Evolutionary conservation across 495 filamentous ascomycete species (phyloP).

Genomic region (Beverwykella pulmonaria): DNA sequence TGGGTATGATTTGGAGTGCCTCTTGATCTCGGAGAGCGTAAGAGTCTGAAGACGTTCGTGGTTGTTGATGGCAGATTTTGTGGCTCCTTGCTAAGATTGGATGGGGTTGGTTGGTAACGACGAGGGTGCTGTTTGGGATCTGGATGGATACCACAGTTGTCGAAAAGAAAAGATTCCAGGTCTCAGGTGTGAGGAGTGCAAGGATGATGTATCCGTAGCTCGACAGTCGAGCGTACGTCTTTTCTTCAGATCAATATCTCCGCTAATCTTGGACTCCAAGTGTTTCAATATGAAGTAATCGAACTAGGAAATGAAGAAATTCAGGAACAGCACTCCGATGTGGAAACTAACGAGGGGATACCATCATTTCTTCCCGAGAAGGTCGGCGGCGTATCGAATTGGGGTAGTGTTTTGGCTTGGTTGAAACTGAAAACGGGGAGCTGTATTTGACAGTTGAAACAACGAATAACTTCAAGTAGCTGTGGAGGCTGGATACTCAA

Average conservation of each 20-base stretch:
- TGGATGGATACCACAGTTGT: conserved; percentile 40
- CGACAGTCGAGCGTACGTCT: conserved; percentile 40
- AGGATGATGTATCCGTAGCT: conserved; percentile 43
- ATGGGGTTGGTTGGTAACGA: no score
- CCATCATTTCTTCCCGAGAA: not conserved
- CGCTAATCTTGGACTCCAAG: conserved; percentile 39
- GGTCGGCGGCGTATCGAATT: not conserved
- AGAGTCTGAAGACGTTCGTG: no score
- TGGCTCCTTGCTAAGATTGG: no score
- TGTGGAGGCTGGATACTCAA: no score
- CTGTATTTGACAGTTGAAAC: no score
- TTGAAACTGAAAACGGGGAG: conserved; percentile 1
- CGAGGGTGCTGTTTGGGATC: no score
- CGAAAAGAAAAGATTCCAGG: conserved; percentile 44
- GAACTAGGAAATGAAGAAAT: conserved; percentile 48
- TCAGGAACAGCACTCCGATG: conserved; percentile 43
- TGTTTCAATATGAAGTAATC: conserved; percentile 49
- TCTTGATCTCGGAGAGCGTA: no score
- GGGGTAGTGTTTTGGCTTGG: not conserved
- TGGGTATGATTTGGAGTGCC: no score
- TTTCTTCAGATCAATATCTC: conserved; percentile 30
- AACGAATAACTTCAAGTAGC: no score
- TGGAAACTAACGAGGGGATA: not conserved
- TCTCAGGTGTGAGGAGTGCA: conserved; percentile 44
- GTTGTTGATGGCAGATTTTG: no score